Conservation (phyloP, 106 monocot genomes). For the Apostasia shenzhenica region DNA sequence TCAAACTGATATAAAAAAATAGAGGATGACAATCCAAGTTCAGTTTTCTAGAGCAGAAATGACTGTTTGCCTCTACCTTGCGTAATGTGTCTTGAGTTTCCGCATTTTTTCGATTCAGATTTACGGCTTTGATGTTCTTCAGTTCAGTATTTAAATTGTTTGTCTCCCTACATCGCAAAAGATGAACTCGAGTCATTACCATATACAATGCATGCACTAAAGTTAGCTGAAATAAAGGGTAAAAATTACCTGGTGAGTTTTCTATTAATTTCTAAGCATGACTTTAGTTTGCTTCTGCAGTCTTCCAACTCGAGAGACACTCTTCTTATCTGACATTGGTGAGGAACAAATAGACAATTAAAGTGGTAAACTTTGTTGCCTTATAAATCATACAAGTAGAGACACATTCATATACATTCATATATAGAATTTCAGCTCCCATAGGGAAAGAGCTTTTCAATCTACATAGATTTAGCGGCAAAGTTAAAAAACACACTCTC, state of each 20-base stretch:
- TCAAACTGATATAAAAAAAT: too few relatives aligned
- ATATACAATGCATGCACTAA: background rate
- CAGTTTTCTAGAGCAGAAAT: too few relatives aligned
- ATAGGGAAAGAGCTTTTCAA: too few relatives aligned
- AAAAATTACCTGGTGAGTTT: slow-evolving; percentile 55
- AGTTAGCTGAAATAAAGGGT: background rate
- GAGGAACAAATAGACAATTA: too few relatives aligned
- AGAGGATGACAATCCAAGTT: too few relatives aligned
- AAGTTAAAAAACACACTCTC: too few relatives aligned
- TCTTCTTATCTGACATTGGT: slow-evolving; percentile 21
- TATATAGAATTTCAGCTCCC: too few relatives aligned
- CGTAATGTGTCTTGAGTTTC: slow-evolving; percentile 37
- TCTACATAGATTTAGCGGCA: too few relatives aligned
- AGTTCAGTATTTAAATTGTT: slow-evolving; percentile 33
- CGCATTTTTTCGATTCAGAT: slow-evolving; percentile 8
- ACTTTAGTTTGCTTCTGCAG: slow-evolving; percentile 59
- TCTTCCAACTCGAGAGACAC: slow-evolving; percentile 69
- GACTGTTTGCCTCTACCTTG: background rate
- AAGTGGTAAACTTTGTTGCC: too few relatives aligned
- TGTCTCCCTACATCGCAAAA: slow-evolving; percentile 52
- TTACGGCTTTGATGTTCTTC: slow-evolving; percentile 19
- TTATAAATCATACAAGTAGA: too few relatives aligned
- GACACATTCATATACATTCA: too few relatives aligned
- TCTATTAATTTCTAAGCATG: slow-evolving; percentile 62
- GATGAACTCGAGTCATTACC: background rate